Base-by-base conservation (phyloP, 805 yeast species). In the Spathaspora passalidarum region DNA sequence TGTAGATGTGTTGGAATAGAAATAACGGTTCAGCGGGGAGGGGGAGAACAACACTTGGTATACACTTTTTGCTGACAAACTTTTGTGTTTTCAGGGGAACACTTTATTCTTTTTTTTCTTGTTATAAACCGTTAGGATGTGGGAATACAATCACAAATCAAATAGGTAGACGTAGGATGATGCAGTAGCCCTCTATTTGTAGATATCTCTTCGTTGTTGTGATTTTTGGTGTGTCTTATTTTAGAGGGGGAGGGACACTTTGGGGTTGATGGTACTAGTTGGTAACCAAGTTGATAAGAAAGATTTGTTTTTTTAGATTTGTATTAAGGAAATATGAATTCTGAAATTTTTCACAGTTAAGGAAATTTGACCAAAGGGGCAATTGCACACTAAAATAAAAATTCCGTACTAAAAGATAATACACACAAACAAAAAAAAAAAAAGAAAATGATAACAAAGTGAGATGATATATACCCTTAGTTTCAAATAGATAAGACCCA, bases 341-440 rank as follows among this genome's bases (percentile, higher is more conserved):
- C 34, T 29, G 34, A 29, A 29, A 29, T 29, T 29, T 29, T 29
- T 29, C 34, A 29, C 34, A 29, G 34, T 29, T 29, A 29, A 29
- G 34, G 34, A 29, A 29, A 29, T 29, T 29, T 29, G 14, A 29
- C 14, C 29, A 29, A 29, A 29, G 34, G 34, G 34, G 34, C 29
- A 25, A 25, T 25, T 10, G 34, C 34, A 29, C 34, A 13, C 29
- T 25, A 25, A 29, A 29, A 29, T n/a, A n/a, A 29, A 29, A 29
- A 29, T 29, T 14, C 14, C 34, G n/a, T n/a, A n/a, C n/a, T n/a
- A n/a, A n/a, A n/a, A 29, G 34, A 29, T 29, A 29, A 29, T 29
- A 29, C 34, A 29, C 34, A 29, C 32, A 26, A 26, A 5, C n/a
- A 5, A 11, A 29, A 29, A 29, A 29, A 29, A 9, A 9, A 13